Evolutionary conservation across 2,329 filamentous ascomycete species (phyloP), one percentile per base, ranked within the genome.

Genomic region (Aspergillus phoenicis): DNA sequence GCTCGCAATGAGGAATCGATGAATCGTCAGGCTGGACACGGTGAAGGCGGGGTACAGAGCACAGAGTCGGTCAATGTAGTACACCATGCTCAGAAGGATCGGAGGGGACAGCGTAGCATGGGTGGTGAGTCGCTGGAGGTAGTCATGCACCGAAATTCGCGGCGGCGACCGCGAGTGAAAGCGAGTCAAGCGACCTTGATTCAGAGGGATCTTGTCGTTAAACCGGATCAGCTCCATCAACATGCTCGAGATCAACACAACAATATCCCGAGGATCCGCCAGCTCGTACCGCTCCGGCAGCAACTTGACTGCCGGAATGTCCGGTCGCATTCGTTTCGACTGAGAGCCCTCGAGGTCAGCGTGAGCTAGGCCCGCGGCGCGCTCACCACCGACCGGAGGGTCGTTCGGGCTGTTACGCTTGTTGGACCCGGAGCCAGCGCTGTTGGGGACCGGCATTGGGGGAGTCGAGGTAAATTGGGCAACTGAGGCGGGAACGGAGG

Each of bases 11-110:
- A 99, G 85, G 72, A 98, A 99, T 8, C 95, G 93, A 79, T 99
- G 95, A 3, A 99, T 94, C 0, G 95, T 99, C 20, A 99, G 83
- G 51, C 92, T 97, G 74, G 93, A 97, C 68, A 99, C 96, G 28
- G 93, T 97, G 76, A 99, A 99, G 51, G 94, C 91, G 3, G 91
- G 90, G 74, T 97, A 99, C 61, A 96, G 83, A 10, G 91, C 89
- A 77, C 94, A 99, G 22, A 99, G 84, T 33, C 93, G 89, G 78
- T 99, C 95, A 71, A 99, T 98, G 72, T 98, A 99, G 74, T 96
- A 99, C 60, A 99, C 95, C 92, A 99, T 98, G 68, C 93, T 95
- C 38, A 99, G 86, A n/a, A 99, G 84, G 54, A 99, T 89, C 0
- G 95, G 94, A 11, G 95, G 93, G 6, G 92, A 93, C 3, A 99